These are phyloP conservation scores for Jamesozyma spencerorum DNA, from an alignment of 805 yeast species.

Conservation along the genomic window DNA sequence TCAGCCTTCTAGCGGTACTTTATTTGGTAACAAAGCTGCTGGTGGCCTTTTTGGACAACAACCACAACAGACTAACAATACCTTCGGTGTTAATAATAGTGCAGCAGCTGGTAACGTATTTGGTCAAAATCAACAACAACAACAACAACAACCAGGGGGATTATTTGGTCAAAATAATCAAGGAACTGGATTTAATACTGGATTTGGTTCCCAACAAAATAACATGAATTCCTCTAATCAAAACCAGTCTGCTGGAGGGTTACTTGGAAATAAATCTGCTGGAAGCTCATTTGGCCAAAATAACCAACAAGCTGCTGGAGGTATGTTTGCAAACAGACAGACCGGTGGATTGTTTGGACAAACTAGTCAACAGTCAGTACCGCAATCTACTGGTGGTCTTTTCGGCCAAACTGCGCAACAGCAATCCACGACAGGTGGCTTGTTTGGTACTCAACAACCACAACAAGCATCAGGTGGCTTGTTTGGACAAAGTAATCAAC, in stretches of 20 bases:
- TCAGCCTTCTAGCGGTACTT: conserved; percentile 21
- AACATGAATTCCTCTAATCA: neutral
- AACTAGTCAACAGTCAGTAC: conserved; percentile 2
- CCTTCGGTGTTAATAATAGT: neutral
- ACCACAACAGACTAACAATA: neutral
- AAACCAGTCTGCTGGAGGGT: conserved; percentile 10
- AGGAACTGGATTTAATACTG: neutral
- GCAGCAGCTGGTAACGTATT: conserved; percentile 17
- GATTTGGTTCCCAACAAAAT: conserved; percentile 5
- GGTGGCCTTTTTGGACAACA: conserved; percentile 25
- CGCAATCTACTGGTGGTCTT: conserved; percentile 21
- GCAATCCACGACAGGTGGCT: conserved; percentile 4
- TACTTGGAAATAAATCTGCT: conserved; percentile 11
- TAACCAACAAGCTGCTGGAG: conserved; percentile 6
- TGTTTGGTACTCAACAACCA: conserved; percentile 7
- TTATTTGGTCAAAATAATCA: conserved; percentile 18
- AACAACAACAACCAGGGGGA: conserved; percentile 8
- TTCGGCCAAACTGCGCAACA: conserved; percentile 16
- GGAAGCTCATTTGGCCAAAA: conserved; percentile 29
- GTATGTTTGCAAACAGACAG: conserved; percentile 12
- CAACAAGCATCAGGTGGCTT: conserved; percentile 23
- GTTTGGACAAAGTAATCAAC: conserved; percentile 15
- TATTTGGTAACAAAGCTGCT: conserved; percentile 29
- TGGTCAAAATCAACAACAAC: conserved; percentile 15
- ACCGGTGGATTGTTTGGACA: neutral